Conservation (phyloP, 495 filamentous ascomycete genomes). For the Cryomyces antarcticus region DNA sequence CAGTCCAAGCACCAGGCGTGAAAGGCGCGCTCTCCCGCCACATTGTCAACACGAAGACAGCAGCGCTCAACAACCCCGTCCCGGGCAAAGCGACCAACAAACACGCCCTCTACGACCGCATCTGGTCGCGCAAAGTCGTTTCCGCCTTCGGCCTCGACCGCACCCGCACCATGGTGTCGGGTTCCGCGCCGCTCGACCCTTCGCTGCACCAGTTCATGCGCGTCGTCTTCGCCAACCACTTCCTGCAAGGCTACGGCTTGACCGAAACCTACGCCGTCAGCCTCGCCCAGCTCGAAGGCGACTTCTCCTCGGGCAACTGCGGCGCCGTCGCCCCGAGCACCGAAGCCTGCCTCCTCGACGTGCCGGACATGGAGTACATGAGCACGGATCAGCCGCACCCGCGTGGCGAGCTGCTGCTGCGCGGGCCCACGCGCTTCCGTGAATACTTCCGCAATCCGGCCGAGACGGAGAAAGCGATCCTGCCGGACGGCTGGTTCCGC, state of each 20-base stretch:
- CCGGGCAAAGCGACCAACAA: constrained; percentile 55
- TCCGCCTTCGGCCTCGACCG: constrained; percentile 62
- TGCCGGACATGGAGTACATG: constrained; percentile 91
- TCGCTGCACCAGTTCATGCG: constrained; percentile 76
- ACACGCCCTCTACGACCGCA: constrained; percentile 74
- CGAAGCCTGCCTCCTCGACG: constrained; percentile 69
- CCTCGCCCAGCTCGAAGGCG: constrained; percentile 43
- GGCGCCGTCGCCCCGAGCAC: constrained; percentile 42
- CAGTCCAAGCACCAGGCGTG: constrained; percentile 57
- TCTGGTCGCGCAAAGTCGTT: constrained; percentile 83
- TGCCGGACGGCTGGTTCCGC: constrained; percentile 87
- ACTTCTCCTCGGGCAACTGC: constrained; percentile 64
- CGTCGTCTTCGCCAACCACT: constrained; percentile 55
- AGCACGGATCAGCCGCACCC: constrained; percentile 81
- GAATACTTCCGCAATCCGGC: constrained; percentile 79
- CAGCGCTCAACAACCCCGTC: constrained; percentile 47
- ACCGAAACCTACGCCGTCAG: constrained; percentile 83
- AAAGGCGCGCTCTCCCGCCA: constrained; percentile 65
- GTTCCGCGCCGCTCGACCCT: constrained; percentile 81
- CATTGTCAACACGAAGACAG: constrained; percentile 60
- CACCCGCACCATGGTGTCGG: constrained; percentile 55
- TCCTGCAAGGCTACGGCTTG: constrained; percentile 81
- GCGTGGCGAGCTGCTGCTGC: constrained; percentile 73
- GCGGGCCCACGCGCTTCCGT: constrained; percentile 55
- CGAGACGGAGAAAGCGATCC: constrained; percentile 65